phyloP scores from a whole-genome alignment of 306 rosid species.

The Cucurbita moschata region DNA sequence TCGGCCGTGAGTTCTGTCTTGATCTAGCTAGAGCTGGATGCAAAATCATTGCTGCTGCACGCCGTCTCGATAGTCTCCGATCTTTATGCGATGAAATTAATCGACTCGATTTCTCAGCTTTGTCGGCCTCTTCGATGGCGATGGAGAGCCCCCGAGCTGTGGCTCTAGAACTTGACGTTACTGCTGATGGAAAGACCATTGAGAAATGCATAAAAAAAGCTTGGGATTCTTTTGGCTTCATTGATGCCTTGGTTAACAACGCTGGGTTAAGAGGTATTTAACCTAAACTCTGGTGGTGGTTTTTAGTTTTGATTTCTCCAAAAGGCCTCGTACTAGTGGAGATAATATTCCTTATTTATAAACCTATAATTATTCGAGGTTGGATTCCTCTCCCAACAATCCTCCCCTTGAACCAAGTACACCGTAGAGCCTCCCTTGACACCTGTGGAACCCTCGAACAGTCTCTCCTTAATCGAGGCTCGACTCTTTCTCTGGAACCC shows the following conservation, averaged over 20 bases:
- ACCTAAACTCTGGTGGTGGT: too few relatives aligned
- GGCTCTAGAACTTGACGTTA: constrained; percentile 48
- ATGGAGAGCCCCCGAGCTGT: constrained; percentile 14
- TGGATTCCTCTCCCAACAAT: too few relatives aligned
- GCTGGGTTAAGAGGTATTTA: constrained; percentile 10
- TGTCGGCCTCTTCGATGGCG: neutral
- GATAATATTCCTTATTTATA: too few relatives aligned
- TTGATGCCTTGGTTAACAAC: constrained; percentile 33
- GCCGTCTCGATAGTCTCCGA: constrained; percentile 42
- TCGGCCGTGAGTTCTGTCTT: constrained; percentile 52
- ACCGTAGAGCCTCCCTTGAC: too few relatives aligned
- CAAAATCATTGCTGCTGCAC: constrained; percentile 45
- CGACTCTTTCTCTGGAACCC: too few relatives aligned
- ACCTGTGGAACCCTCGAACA: too few relatives aligned
- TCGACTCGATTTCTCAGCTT: neutral
- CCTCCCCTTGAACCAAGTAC: too few relatives aligned
- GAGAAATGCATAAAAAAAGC: constrained; percentile 37
- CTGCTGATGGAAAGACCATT: constrained; percentile 26
- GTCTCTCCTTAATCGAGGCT: too few relatives aligned
- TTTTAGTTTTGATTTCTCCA: too few relatives aligned
- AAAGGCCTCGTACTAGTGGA: too few relatives aligned
- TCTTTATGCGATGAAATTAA: constrained; percentile 39
- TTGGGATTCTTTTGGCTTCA: constrained; percentile 54
- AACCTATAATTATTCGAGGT: too few relatives aligned
- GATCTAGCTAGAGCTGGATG: constrained; percentile 59